phyloP scores from a whole-genome alignment of 1,284 basidiomycete species.

The Neonothopanus nambi region DNA sequence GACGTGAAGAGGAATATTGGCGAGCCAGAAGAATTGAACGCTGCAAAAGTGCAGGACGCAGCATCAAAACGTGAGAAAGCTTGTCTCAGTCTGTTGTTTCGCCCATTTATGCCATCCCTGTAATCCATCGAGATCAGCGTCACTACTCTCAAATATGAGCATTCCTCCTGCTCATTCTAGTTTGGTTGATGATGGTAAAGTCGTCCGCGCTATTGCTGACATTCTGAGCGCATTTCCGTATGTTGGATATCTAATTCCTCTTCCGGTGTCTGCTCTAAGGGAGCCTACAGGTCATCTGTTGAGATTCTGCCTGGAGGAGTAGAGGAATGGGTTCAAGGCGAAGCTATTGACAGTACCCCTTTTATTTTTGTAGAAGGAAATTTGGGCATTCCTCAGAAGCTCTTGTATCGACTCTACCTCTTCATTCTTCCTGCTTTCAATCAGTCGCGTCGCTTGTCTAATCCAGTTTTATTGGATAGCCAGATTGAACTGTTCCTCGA shows the following conservation, averaged over 20 bases:
- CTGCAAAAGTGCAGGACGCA: too few species aligned
- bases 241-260: neutral
- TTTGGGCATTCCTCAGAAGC: conserved; percentile 64
- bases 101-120: too few species aligned
- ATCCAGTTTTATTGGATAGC: neutral
- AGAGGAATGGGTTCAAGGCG: conserved; percentile 29
- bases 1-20: too few species aligned
- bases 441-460: conserved; percentile 14
- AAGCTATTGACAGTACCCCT: conserved; percentile 33
- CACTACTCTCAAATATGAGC: too few species aligned
- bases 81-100: too few species aligned
- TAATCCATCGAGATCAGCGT: too few species aligned
- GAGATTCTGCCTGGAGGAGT: conserved; percentile 53
- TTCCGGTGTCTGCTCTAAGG: neutral
- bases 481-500: conserved; percentile 20
- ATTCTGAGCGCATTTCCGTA: conserved; percentile 8
- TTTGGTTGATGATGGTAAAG: neutral
- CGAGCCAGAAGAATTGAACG: too few species aligned
- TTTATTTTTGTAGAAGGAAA: conserved; percentile 59
- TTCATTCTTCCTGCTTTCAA: conserved; percentile 40
- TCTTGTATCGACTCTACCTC: conserved; percentile 52
- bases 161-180: neutral
- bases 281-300: conserved; percentile 34
- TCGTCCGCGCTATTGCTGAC: neutral
- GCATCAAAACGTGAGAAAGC: too few species aligned